These are phyloP conservation scores for Microsporum audouinii DNA, from an alignment of 2,329 filamentous ascomycete genomes.

Conservation along the genomic window DNA sequence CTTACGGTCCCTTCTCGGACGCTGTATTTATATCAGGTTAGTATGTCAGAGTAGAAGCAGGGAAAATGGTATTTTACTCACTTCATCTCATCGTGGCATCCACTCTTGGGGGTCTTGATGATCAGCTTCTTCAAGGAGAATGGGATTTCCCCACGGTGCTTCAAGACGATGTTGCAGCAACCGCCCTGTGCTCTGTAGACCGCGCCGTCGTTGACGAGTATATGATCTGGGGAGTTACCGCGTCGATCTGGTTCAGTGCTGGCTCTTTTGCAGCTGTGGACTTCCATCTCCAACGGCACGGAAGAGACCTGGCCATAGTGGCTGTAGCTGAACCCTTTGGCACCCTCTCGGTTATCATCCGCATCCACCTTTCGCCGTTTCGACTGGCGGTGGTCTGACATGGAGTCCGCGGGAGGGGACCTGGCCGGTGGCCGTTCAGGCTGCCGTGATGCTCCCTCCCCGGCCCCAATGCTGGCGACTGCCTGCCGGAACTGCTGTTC, in stretches of 20 bases:
- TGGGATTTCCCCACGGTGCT: constrained; percentile 65
- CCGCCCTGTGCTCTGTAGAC: constrained; percentile 88
- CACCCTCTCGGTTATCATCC: constrained; percentile 41
- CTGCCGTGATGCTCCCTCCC: neutral
- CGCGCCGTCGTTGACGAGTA: constrained; percentile 67
- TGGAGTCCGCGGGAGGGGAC: neutral
- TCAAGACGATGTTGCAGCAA: constrained; percentile 73
- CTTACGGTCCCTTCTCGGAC: constrained; percentile 80
- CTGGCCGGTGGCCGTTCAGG: neutral
- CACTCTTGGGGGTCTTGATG: constrained; percentile 66
- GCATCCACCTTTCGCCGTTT: constrained; percentile 63
- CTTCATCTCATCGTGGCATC: constrained; percentile 59
- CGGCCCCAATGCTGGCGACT: neutral
- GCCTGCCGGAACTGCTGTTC: constrained; percentile 1
- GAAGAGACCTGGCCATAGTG: constrained; percentile 78
- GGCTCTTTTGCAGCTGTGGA: constrained; percentile 74
- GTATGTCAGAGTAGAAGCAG: constrained; percentile 17
- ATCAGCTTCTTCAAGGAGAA: constrained; percentile 78
- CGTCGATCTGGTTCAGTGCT: constrained; percentile 29
- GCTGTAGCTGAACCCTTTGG: constrained; percentile 63
- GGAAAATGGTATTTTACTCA: constrained; percentile 37
- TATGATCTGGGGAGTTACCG: constrained; percentile 62
- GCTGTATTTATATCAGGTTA: neutral
- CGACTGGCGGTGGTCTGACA: constrained; percentile 19
- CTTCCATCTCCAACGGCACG: constrained; percentile 71